Conservation (phyloP, 2,329 filamentous ascomycete genomes). For the Orbilia brochopaga region DNA sequence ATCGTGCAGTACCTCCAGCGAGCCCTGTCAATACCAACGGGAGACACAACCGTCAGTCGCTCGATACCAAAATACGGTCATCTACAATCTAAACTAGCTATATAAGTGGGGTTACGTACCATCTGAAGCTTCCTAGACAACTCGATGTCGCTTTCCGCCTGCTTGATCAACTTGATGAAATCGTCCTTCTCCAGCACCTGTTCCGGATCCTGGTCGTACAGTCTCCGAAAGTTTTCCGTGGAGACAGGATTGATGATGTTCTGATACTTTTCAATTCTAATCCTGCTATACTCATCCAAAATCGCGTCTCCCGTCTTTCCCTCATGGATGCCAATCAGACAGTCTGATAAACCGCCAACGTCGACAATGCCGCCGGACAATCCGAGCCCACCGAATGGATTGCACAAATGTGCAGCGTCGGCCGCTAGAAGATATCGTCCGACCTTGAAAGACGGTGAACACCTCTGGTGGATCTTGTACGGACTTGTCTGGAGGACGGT, state of each 20-base stretch:
- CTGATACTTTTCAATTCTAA: slow-evolving; percentile 58
- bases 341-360: slow-evolving; percentile 68
- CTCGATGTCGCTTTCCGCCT: slow-evolving; percentile 56
- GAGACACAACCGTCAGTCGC: neutral
- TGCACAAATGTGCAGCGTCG: slow-evolving; percentile 67
- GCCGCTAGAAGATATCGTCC: slow-evolving; percentile 66
- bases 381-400: slow-evolving; percentile 67
- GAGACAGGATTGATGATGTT: slow-evolving; percentile 59
- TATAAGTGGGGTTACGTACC: slow-evolving; percentile 14
- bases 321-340: slow-evolving; percentile 60
- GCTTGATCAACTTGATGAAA: slow-evolving; percentile 51
- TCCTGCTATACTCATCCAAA: slow-evolving; percentile 59
- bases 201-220: slow-evolving; percentile 38
- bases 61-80: neutral
- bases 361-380: slow-evolving; percentile 71
- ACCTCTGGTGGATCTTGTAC: slow-evolving; percentile 69
- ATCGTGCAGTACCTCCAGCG: slow-evolving; percentile 27
- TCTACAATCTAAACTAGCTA: neutral
- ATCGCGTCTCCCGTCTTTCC: slow-evolving; percentile 59
- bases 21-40: slow-evolving; percentile 32
- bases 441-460: slow-evolving; percentile 65
- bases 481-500: slow-evolving; percentile 66
- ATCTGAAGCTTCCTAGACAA: slow-evolving; percentile 55
- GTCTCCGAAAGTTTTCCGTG: slow-evolving; percentile 36
- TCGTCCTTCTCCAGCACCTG: slow-evolving; percentile 42